Evolutionary conservation across 352 stramenopile genomes (phyloP).

Genomic region (Phytophthora lateralis): DNA sequence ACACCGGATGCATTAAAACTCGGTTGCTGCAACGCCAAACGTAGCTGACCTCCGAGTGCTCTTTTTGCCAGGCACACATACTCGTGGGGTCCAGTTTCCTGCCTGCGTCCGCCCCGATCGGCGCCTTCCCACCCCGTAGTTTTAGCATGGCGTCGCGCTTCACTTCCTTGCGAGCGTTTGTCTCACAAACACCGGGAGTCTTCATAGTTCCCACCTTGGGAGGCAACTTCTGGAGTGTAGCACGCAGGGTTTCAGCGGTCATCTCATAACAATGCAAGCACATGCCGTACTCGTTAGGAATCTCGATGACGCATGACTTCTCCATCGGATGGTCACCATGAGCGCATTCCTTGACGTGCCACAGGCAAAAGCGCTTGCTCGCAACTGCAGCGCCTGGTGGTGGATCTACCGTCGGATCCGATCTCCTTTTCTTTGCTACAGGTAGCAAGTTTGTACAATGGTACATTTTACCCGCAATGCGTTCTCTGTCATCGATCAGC

Average conservation of each 20-base stretch:
- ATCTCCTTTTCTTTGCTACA: constrained; percentile 22
- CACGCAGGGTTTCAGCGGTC: constrained; percentile 45
- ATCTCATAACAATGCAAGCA: constrained; percentile 66
- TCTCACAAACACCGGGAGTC: constrained; percentile 46
- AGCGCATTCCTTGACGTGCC: constrained; percentile 60
- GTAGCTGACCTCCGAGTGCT: constrained; percentile 55
- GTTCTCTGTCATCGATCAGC: constrained; percentile 28
- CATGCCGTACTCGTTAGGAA: constrained; percentile 60
- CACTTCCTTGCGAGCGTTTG: constrained; percentile 22
- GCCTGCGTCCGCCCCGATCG: background rate
- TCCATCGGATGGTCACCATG: constrained; percentile 54
- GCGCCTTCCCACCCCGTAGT: constrained; percentile 1
- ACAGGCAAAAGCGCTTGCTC: constrained; percentile 44
- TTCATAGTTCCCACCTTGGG: constrained; percentile 43
- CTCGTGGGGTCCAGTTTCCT: constrained; percentile 23
- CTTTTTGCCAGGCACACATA: constrained; percentile 61
- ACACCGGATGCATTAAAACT: constrained; percentile 65
- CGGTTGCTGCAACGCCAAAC: constrained; percentile 65
- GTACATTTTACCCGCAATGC: constrained; percentile 53
- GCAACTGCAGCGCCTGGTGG: background rate
- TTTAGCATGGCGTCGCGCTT: constrained; percentile 30
- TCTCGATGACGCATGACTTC: constrained; percentile 50
- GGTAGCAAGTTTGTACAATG: constrained; percentile 52
- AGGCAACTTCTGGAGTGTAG: constrained; percentile 54
- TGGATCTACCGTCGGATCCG: background rate